These are phyloP conservation scores for Sporothrix dimorphospora DNA, from an alignment of 2,329 filamentous ascomycete species.

Conservation along the genomic window DNA sequence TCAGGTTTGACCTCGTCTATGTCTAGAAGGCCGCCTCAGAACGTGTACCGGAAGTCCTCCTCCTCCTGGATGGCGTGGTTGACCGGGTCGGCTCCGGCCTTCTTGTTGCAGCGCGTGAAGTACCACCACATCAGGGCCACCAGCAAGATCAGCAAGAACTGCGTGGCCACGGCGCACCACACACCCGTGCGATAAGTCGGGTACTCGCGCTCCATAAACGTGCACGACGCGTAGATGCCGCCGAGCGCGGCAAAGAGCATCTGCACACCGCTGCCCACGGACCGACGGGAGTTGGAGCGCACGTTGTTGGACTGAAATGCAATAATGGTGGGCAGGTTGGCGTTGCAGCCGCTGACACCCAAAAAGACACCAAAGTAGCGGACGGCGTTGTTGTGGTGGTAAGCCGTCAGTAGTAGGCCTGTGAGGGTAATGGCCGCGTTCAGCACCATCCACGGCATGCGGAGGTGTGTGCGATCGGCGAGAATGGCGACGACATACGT, in stretches of 20 bases:
- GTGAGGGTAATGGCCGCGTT: slow-evolving; percentile 47
- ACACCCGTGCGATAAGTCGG: slow-evolving; percentile 58
- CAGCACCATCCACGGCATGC: slow-evolving; percentile 2
- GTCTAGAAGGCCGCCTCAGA: not conserved
- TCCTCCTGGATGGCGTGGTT: slow-evolving; percentile 33
- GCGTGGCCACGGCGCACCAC: slow-evolving; percentile 58
- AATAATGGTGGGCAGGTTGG: slow-evolving; percentile 73
- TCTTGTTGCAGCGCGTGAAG: slow-evolving; percentile 51
- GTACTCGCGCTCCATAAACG: slow-evolving; percentile 61
- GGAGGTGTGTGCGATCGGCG: slow-evolving; percentile 36
- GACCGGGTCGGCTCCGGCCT: slow-evolving; percentile 52
- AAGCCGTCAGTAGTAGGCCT: slow-evolving; percentile 70
- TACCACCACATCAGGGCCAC: slow-evolving; percentile 46
- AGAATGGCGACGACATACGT: slow-evolving; percentile 41
- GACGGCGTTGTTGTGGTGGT: slow-evolving; percentile 53
- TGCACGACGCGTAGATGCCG: slow-evolving; percentile 68
- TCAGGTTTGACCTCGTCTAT: too few species aligned
- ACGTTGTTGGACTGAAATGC: slow-evolving; percentile 87
- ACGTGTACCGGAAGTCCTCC: slow-evolving; percentile 14
- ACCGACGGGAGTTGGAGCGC: slow-evolving; percentile 45
- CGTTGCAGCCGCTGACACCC: slow-evolving; percentile 72
- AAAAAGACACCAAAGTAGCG: slow-evolving; percentile 77
- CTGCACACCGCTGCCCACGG: slow-evolving; percentile 40
- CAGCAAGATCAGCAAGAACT: slow-evolving; percentile 50
- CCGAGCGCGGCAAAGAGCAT: slow-evolving; percentile 41